phyloP scores from a whole-genome alignment of 2,329 filamentous ascomycete genomes.

The Fusarium nygamai region DNA sequence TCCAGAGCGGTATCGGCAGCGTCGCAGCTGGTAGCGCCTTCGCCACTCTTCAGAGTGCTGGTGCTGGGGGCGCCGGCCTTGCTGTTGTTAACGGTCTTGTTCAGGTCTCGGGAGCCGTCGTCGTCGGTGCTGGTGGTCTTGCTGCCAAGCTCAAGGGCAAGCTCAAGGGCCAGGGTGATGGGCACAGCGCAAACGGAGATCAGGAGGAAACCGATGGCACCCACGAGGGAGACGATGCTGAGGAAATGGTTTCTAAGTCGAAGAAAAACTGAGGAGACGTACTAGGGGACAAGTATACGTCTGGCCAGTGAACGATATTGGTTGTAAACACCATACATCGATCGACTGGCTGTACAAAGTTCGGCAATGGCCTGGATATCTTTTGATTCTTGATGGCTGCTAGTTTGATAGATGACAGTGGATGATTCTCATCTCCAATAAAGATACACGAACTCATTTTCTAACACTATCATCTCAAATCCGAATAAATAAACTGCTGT shows the following conservation, averaged over 20 bases:
- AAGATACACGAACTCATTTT: not conserved
- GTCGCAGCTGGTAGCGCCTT: slow-evolving; percentile 40
- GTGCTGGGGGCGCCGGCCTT: slow-evolving; percentile 41
- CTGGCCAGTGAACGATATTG: not conserved
- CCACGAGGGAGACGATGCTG: not conserved
- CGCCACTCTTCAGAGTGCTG: slow-evolving; percentile 48
- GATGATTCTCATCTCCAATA: not conserved
- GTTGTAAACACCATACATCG: too few species aligned
- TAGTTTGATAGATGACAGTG: not conserved
- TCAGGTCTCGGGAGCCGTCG: slow-evolving; percentile 2
- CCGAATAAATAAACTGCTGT: too few species aligned
- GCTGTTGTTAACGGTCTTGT: slow-evolving; percentile 31
- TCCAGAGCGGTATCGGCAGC: slow-evolving; percentile 45
- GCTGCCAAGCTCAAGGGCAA: too few species aligned
- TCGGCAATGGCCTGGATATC: not conserved
- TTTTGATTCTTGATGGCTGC: not conserved
- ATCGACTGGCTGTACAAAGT: not conserved
- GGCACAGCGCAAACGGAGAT: not conserved
- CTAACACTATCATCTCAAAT: not conserved
- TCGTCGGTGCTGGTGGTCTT: not conserved
- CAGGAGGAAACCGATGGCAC: not conserved
- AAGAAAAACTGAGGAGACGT: not conserved
- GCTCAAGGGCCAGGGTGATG: too few species aligned
- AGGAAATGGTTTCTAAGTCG: not conserved
- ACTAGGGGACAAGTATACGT: not conserved